Evolutionary conservation across 768 basidiomycete species (phyloP), one percentile per base, ranked within the genome.

Genomic region (Pulveroboletus frians): DNA sequence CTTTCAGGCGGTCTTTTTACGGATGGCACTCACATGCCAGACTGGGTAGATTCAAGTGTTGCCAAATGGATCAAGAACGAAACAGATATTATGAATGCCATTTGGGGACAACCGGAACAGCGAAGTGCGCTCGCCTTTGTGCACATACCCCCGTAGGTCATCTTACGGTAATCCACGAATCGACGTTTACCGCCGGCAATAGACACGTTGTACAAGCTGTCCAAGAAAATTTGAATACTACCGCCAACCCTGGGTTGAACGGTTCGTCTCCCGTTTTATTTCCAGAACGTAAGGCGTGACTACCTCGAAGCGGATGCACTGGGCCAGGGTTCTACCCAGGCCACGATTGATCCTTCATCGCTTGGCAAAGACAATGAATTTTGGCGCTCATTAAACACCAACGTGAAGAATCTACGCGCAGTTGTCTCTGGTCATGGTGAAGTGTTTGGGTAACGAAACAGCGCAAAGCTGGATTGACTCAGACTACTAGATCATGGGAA

Each of bases 371-470:
- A 88, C 56, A 55, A 66, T 27, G 68, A 75, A 0, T 90, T 85
- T 69, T 88, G 81, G 83, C 68, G 77, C 37, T 69, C 83, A 0
- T 62, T 86, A 41, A 82, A 76, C 36, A 62, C 61, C 17, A 71
- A 83, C 39, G 73, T 88, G 54, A 77, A 77, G 65, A 85, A 87
- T 54, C 63, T 88, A 6, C 80, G 79, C 42, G 85, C 77, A 0
- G 74, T 86, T 34, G 70, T 88, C 23, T 86, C 83, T 3, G 85
- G 86, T 36, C 86, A 88, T 48, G 84, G 85, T 84, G 51, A 32
- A 67, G 48, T 34, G 10, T 32, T n/a, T 42, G 8, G 29, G 35
- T 11, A 3, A 36, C 35, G 18, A 21, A 11, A n/a, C 10, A 5
- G 20, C 20, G 6, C 49, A 18, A 21, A 1, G 45, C 20, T 29